These are phyloP conservation scores for Grammothele lineata DNA, from an alignment of 768 basidiomycete species.

Conservation along the genomic window DNA sequence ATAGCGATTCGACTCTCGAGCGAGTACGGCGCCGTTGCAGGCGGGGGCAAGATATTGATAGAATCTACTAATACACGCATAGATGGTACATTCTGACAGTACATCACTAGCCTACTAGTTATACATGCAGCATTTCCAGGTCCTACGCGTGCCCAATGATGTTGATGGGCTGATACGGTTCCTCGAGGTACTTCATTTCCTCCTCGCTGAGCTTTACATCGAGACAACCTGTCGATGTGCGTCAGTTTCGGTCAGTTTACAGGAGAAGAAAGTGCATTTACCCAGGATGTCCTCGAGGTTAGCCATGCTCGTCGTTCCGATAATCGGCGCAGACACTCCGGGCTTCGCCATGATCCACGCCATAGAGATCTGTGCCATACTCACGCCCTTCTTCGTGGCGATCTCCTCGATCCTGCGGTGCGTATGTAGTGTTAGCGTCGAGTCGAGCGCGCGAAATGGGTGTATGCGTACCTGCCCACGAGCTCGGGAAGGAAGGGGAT, in stretches of 20 bases:
- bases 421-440: neutral
- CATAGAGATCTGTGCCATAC: constrained; percentile 31
- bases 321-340: constrained; percentile 21
- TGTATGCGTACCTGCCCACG: neutral
- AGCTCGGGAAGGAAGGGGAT: neutral
- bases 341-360: constrained; percentile 31
- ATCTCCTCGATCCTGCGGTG: constrained; percentile 34
- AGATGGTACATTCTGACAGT: too few relatives aligned
- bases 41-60: too few relatives aligned
- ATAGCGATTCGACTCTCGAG: too few relatives aligned
- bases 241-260: too few relatives aligned
- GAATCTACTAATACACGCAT: too few relatives aligned
- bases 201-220: constrained; percentile 48
- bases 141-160: constrained; percentile 39
- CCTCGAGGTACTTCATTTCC: constrained; percentile 53
- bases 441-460: too few relatives aligned
- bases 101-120: too few relatives aligned
- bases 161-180: constrained; percentile 43
- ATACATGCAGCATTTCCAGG: neutral
- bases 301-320: constrained; percentile 32
- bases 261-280: too few relatives aligned
- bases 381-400: constrained; percentile 35
- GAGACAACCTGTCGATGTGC: too few relatives aligned
- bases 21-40: too few relatives aligned
- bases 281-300: constrained; percentile 35